Percentiles rank a stretch among this genome's conserved stretches.
Conservation (phyloP, 805 yeast species). For the Clavispora phyllophila region DNA sequence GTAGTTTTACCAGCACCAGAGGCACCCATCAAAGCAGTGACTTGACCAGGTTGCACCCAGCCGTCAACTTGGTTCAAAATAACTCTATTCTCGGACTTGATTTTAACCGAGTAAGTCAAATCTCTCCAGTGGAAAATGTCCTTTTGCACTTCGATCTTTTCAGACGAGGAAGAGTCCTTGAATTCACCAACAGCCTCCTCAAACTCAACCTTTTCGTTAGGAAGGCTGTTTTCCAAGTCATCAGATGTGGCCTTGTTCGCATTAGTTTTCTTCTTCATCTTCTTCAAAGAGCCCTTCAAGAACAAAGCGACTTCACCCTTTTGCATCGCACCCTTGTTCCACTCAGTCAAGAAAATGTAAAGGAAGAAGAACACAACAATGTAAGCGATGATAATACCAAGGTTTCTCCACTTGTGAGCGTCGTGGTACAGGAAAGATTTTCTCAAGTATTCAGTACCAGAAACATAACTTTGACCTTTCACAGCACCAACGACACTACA, state of each 20-base stretch:
- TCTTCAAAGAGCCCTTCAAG: conserved; percentile 38
- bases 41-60: conserved; percentile 74
- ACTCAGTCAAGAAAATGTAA: conserved; percentile 31
- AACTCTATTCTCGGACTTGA: conserved; percentile 32
- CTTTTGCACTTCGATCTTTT: conserved; percentile 9
- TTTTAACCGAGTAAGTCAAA: conserved; percentile 32
- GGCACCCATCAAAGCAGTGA: conserved; percentile 81
- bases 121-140: conserved; percentile 36
- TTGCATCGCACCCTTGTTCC: conserved; percentile 45
- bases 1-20: conserved; percentile 89
- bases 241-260: conserved; percentile 20
- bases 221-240: conserved; percentile 33
- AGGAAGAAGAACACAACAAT: conserved; percentile 36
- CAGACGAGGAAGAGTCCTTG: conserved; percentile 6
- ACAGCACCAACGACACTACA: conserved; percentile 60
- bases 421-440: conserved; percentile 47
- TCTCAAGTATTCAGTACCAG: conserved; percentile 55
- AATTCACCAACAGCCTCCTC: conserved; percentile 19
- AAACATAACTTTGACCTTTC: conserved; percentile 48
- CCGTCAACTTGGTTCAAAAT: conserved; percentile 47
- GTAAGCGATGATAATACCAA: conserved; percentile 60
- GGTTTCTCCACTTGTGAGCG: conserved; percentile 73
- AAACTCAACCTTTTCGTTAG: conserved; percentile 23
- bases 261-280: conserved; percentile 33
- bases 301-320: conserved; percentile 34